These are phyloP conservation scores for Hypomontagnella monticulosa DNA, from an alignment of 495 filamentous ascomycete genomes.

Conservation along the genomic window DNA sequence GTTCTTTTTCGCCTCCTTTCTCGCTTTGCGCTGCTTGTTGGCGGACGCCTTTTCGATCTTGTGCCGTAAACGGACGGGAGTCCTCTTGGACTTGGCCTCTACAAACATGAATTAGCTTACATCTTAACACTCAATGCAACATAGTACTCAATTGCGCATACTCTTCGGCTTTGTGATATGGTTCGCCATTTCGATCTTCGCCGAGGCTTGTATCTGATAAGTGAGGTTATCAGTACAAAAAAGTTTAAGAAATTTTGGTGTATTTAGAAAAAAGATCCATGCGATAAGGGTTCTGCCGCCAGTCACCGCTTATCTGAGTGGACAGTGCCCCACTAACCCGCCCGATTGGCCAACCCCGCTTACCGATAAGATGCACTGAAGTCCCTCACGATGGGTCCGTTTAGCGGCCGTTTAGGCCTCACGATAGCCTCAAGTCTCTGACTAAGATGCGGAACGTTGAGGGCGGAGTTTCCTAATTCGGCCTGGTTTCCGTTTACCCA, in stretches of 20 bases:
- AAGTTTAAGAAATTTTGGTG: constrained; percentile 35
- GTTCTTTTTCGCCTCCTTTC: constrained; percentile 92
- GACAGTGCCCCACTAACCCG: constrained; percentile 38
- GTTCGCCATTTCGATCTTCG: constrained; percentile 50
- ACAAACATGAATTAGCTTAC: constrained; percentile 23
- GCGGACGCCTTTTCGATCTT: constrained; percentile 95
- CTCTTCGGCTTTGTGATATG: constrained; percentile 64
- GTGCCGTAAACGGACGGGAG: constrained; percentile 85
- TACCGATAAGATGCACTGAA: constrained; percentile 29
- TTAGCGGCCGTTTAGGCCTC: constrained; percentile 22
- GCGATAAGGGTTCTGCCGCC: constrained; percentile 44
- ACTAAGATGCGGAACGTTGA: not conserved
- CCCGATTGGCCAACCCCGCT: constrained; percentile 37
- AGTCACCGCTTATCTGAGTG: constrained; percentile 52
- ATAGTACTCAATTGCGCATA: constrained; percentile 40
- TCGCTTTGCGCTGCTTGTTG: constrained; percentile 88
- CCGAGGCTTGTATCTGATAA: constrained; percentile 8
- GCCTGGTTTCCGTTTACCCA: constrained; percentile 1
- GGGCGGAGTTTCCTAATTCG: constrained; percentile 46
- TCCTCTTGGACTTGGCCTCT: constrained; percentile 96
- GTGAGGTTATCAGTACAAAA: constrained; percentile 34
- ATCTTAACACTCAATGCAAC: not conserved
- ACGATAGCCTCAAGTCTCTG: constrained; percentile 29
- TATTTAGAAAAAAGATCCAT: constrained; percentile 12
- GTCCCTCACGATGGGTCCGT: constrained; percentile 19